Conservation (phyloP, 352 stramenopile genomes). For the Nannochloropsis limnetica region DNA sequence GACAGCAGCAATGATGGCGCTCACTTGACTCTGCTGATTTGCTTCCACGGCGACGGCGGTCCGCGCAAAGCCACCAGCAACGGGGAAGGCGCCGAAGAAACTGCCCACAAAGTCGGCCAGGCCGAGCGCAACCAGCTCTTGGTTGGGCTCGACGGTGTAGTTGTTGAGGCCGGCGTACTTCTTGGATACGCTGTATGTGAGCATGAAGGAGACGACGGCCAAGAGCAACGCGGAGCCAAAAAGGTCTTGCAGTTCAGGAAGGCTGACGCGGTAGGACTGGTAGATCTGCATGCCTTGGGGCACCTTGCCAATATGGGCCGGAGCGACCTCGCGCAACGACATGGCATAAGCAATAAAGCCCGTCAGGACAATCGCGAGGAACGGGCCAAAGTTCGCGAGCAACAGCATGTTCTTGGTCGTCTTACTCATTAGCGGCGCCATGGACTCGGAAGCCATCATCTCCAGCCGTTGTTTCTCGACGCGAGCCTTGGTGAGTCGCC, state of each 20-base stretch:
- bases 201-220: conserved; percentile 23
- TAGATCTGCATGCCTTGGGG: neutral
- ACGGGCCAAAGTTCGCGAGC: neutral
- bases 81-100: conserved; percentile 48
- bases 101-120: conserved; percentile 42
- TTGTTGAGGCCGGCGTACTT: conserved; percentile 45
- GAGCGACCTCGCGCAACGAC: neutral
- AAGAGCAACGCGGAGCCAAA: neutral
- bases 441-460: neutral
- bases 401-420: neutral
- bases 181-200: conserved; percentile 35
- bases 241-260: neutral
- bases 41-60: conserved; percentile 44
- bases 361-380: neutral
- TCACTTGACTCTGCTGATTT: neutral
- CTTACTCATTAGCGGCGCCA: neutral
- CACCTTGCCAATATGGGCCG: conserved; percentile 4
- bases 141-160: conserved; percentile 44
- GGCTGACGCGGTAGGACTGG: conserved; percentile 6
- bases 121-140: conserved; percentile 51
- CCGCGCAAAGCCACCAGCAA: conserved; percentile 49
- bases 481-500: neutral
- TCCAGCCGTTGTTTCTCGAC: neutral
- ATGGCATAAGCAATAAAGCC: neutral
- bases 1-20: neutral